These are phyloP conservation scores for Exophiala xenobiotica DNA, from an alignment of 2,329 filamentous ascomycete genomes.

Conservation along the genomic window DNA sequence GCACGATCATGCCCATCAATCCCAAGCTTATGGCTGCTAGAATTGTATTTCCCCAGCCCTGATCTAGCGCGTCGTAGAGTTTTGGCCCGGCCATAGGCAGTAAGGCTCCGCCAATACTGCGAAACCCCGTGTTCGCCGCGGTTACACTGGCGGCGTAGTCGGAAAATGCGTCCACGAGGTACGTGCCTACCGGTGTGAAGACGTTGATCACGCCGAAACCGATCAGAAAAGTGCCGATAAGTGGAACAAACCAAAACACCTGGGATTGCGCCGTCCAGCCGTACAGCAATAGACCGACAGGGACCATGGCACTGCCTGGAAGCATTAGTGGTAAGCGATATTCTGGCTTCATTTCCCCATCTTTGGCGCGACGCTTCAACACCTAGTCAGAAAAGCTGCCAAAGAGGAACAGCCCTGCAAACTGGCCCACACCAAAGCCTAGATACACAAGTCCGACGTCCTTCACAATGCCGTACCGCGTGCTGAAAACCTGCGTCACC, in stretches of 20 bases:
- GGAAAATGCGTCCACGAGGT: constrained; percentile 58
- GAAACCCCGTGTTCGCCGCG: constrained; percentile 55
- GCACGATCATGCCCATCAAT: constrained; percentile 28
- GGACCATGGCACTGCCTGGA: constrained; percentile 53
- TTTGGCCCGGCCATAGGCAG: constrained; percentile 61
- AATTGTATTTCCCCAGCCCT: constrained; percentile 54
- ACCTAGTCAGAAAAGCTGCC: constrained; percentile 30
- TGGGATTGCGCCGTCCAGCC: constrained; percentile 54
- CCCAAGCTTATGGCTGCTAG: constrained; percentile 57
- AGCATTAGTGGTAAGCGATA: constrained; percentile 56
- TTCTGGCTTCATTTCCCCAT: constrained; percentile 47
- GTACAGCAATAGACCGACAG: constrained; percentile 56
- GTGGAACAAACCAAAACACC: constrained; percentile 54
- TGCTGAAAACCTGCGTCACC: constrained; percentile 51
- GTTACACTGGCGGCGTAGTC: constrained; percentile 50
- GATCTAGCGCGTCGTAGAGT: constrained; percentile 47
- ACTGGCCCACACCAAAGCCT: constrained; percentile 45
- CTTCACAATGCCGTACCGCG: constrained; percentile 49
- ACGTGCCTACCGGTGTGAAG: constrained; percentile 50
- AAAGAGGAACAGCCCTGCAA: constrained; percentile 49
- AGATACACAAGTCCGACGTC: constrained; percentile 51
- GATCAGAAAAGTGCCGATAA: constrained; percentile 53
- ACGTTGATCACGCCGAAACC: constrained; percentile 45
- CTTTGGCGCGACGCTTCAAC: constrained; percentile 49
- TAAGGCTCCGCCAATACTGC: constrained; percentile 56